phyloP scores from a whole-genome alignment of 805 yeast species.

The Hanseniaspora valbyensis region DNA sequence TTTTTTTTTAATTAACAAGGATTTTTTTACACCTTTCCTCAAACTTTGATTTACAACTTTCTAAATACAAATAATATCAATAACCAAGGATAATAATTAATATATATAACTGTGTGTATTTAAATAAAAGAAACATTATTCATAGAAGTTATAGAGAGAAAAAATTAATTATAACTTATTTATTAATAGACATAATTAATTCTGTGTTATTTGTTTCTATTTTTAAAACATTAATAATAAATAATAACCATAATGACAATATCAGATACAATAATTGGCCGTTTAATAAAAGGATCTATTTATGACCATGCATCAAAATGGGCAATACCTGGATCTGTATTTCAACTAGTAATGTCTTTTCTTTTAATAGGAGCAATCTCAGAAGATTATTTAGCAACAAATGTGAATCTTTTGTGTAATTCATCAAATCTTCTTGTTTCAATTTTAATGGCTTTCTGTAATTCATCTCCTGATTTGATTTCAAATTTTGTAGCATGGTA shows the following conservation, averaged over 20 bases:
- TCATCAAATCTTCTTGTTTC: conserved; percentile 24
- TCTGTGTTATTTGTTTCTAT: too few relatives aligned
- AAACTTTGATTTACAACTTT: too few relatives aligned
- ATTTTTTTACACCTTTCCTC: too few relatives aligned
- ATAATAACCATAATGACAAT: neutral
- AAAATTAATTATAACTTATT: too few relatives aligned
- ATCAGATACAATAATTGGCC: neutral
- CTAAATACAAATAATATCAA: too few relatives aligned
- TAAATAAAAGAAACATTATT: too few relatives aligned
- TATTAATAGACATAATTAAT: too few relatives aligned
- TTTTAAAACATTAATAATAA: too few relatives aligned
- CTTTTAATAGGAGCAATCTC: conserved; percentile 29
- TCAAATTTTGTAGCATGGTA: conserved; percentile 31
- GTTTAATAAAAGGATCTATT: conserved; percentile 15
- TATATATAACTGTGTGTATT: too few relatives aligned
- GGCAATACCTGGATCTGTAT: conserved; percentile 21
- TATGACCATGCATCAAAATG: conserved; percentile 22
- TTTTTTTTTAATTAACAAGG: too few relatives aligned
- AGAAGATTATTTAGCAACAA: conserved; percentile 29
- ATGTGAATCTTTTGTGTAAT: conserved; percentile 21
- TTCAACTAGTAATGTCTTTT: conserved; percentile 25
- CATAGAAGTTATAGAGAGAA: too few relatives aligned
- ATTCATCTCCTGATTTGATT: conserved; percentile 31
- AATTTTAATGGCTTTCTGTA: conserved; percentile 30
- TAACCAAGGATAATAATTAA: too few relatives aligned